Base-by-base conservation (phyloP, 176 grass and related monocot genomes). In the Oryza meyeriana region DNA sequence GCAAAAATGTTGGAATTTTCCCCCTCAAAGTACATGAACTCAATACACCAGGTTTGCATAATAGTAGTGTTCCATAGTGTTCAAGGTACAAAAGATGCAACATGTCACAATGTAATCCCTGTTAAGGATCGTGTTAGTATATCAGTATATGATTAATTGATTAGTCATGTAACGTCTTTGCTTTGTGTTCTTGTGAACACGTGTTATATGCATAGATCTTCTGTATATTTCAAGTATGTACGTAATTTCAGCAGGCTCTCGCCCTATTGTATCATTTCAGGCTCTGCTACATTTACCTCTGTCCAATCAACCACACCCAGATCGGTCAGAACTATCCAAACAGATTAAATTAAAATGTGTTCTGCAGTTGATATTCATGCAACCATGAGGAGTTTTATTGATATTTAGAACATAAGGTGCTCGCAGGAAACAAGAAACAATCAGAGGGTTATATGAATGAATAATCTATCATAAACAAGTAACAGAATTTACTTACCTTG, bases 401-500 rank as follows among this genome's bases (percentile, higher is more conserved):
- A 55, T 55, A 55, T 55, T 55, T 18, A 55, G 10, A 42, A n/a
- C 59, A 72, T 24, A 34, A 64, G 81, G 44, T 47, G 48, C 36
- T 74, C n/a, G 47, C 27, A 76, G 44, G 35, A 64, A 85, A 10
- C 40, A 85, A 75, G 13, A 18, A 48, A 48, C 16, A 48, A 48
- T 18, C 18, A 17, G 4, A 48, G 45, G 18, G 14, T 20, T 8
- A 57, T 22, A 57, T 24, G 8, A 57, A 57, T 2, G 2, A 22
- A 57, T 57, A n/a, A 57, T 57, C 18, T 22, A n/a, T 57, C 52
- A 57, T n/a, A 57, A 20, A 24, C 32, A 33, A 78, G 38, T 12
- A 79, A 36, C 3, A 86, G 25, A 87, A 45, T 13, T 34, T 61
- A 38, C 79, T 66, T 61, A 98, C 95, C 95, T 87, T 98, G 92